These are phyloP conservation scores for Aspergillus floridensis DNA, from an alignment of 2,329 filamentous ascomycete genomes.

Conservation along the genomic window DNA sequence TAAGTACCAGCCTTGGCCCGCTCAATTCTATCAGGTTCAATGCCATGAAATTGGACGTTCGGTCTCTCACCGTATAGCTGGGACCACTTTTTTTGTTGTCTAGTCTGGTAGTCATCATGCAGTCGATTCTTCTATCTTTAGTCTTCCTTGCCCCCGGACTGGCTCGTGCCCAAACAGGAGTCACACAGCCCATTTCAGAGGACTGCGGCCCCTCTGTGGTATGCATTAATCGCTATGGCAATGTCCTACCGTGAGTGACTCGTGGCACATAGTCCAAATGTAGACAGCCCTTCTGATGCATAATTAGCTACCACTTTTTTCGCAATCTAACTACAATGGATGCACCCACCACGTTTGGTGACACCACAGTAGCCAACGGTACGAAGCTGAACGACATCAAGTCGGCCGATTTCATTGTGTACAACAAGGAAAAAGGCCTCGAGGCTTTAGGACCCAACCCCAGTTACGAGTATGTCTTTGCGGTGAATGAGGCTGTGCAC, in stretches of 20 bases:
- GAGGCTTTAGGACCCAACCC: slow-evolving; percentile 39
- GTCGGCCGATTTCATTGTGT: slow-evolving; percentile 40
- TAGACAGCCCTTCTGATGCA: slow-evolving; percentile 16
- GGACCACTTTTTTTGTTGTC: neutral
- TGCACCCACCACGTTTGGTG: slow-evolving; percentile 27
- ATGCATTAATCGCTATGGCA: slow-evolving; percentile 41
- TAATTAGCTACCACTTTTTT: slow-evolving; percentile 40
- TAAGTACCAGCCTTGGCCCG: neutral
- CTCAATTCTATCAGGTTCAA: neutral
- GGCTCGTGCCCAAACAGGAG: slow-evolving; percentile 25
- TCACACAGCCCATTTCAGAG: slow-evolving; percentile 30
- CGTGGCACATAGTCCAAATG: neutral
- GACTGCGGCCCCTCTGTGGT: slow-evolving; percentile 32
- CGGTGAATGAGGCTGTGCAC: slow-evolving; percentile 39
- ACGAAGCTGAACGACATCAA: slow-evolving; percentile 31
- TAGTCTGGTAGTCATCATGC: neutral
- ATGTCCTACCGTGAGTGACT: slow-evolving; percentile 21
- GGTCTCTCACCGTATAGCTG: neutral
- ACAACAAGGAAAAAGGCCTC: slow-evolving; percentile 36
- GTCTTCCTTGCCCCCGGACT: slow-evolving; percentile 9
- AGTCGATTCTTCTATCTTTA: neutral
- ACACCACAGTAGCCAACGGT: slow-evolving; percentile 35
- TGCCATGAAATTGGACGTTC: too few species aligned
- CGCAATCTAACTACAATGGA: slow-evolving; percentile 28
- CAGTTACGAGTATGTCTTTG: slow-evolving; percentile 39